Evolutionary conservation across 495 filamentous ascomycete species (phyloP).

Genomic region (Apiosordaria backusii): DNA sequence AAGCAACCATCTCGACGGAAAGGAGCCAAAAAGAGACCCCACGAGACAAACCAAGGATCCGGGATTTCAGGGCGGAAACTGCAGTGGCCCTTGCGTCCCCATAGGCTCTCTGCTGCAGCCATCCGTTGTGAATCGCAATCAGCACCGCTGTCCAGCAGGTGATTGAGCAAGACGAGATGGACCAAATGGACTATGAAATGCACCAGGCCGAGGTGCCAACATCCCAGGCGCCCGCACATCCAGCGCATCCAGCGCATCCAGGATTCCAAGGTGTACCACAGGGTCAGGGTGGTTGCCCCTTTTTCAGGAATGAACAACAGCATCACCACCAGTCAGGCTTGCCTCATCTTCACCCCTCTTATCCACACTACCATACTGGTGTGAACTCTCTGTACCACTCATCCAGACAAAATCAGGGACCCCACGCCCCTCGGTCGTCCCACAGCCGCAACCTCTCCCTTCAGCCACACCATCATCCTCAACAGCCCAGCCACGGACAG

Average conservation of each 20-base stretch:
- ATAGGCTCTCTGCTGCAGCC: neutral
- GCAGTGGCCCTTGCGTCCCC: neutral
- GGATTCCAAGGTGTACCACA: conserved; percentile 10
- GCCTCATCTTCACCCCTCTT: neutral
- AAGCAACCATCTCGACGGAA: neutral
- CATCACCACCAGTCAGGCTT: conserved; percentile 2
- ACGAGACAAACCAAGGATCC: neutral
- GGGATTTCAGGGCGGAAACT: neutral
- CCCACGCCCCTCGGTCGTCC: neutral
- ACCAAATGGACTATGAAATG: conserved; percentile 26
- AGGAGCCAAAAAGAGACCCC: no score
- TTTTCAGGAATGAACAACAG: conserved; percentile 10
- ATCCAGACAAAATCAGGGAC: neutral
- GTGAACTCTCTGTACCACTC: neutral
- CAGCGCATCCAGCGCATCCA: neutral
- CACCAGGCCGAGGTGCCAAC: conserved; percentile 17
- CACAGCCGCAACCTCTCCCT: neutral
- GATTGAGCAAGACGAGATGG: conserved; percentile 11
- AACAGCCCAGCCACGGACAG: conserved; percentile 5
- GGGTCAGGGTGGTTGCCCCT: conserved; percentile 16
- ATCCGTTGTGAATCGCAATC: neutral
- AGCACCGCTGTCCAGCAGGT: neutral
- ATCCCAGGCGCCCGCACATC: conserved; percentile 5
- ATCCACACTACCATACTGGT: neutral
- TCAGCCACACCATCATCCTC: conserved; percentile 9